Percentiles rank a stretch among this genome's conserved stretches.
These are phyloP conservation scores for Pascua sp. DNA, from an alignment of 1,284 basidiomycete genomes.

Conservation along the genomic window DNA sequence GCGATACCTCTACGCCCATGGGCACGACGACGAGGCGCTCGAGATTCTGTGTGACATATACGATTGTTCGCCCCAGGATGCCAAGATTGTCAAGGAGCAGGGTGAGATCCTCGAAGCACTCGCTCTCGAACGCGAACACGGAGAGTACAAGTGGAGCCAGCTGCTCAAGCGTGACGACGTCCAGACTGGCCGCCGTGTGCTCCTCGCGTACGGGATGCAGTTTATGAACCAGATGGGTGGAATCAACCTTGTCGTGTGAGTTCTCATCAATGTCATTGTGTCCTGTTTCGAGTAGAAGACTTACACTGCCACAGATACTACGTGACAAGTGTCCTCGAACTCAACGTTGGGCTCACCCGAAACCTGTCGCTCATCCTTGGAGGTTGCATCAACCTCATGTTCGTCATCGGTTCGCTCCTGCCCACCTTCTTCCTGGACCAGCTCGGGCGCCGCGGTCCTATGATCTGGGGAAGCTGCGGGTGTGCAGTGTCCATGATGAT, in stretches of 20 bases:
- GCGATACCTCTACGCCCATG: conserved; percentile 16
- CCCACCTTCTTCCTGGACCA: conserved; percentile 13
- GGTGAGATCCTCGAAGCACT: conserved; percentile 12
- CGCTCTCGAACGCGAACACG: conserved; percentile 31
- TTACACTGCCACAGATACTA: conserved; percentile 4
- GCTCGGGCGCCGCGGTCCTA: conserved; percentile 11
- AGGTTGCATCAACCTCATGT: conserved; percentile 12
- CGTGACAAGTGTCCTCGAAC: conserved; percentile 11
- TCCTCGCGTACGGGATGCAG: conserved; percentile 12
- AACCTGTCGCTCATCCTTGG: conserved; percentile 14
- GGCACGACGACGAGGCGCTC: conserved; percentile 11
- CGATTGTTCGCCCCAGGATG: conserved; percentile 2
- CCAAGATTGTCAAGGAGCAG: conserved; percentile 9
- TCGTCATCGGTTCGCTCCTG: conserved; percentile 9
- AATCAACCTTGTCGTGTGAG: conserved; percentile 16
- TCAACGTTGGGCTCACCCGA: conserved; percentile 11
- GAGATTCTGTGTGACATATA: conserved; percentile 16
- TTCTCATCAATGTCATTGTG: neutral
- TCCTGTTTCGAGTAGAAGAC: too few relatives aligned
- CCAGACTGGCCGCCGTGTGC: conserved; percentile 12
- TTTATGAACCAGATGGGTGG: conserved; percentile 15
- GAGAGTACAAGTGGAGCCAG: conserved; percentile 17
- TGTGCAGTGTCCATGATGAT: conserved; percentile 14
- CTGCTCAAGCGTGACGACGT: conserved; percentile 14
- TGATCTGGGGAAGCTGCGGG: conserved; percentile 8